Evolutionary conservation across 164 flowering plant genomes (phyloP).

Genomic region (Vitis rotundifolia): DNA sequence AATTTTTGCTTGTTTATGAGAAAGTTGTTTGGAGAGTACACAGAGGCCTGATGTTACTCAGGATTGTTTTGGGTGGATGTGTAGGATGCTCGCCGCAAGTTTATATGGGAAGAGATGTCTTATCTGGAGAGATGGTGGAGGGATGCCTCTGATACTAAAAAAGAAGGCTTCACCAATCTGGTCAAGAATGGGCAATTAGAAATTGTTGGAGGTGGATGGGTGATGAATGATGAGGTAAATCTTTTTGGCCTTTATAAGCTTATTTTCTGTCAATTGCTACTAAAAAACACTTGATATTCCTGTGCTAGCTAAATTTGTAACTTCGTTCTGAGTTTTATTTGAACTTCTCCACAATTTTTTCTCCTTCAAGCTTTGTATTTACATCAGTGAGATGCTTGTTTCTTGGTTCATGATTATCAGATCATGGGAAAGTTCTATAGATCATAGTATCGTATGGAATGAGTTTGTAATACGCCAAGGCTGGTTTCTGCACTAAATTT

Average conservation of each 20-base stretch:
- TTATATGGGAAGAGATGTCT: slow-evolving; percentile 99
- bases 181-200: slow-evolving; percentile 92
- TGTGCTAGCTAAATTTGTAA: neutral
- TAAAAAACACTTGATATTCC: neutral
- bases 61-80: slow-evolving; percentile 4
- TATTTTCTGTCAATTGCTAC: neutral
- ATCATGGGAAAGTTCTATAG: too few species aligned
- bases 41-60: neutral
- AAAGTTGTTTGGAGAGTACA: neutral
- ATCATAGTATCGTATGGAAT: too few species aligned
- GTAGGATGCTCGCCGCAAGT: slow-evolving; percentile 93
- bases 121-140: slow-evolving; percentile 99
- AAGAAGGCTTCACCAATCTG: slow-evolving; percentile 56
- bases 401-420: too few species aligned
- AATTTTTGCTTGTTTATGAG: neutral
- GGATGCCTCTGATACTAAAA: slow-evolving; percentile 63
- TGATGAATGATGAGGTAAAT: slow-evolving; percentile 99
- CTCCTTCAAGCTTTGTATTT: too few species aligned
- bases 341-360: too few species aligned
- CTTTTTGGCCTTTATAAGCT: neutral
- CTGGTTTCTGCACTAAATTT: too few species aligned
- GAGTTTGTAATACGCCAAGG: too few species aligned
- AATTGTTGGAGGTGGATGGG: slow-evolving; percentile 99
- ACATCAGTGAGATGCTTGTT: too few species aligned
- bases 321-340: too few species aligned